Evolutionary conservation across 345 rosid genomes (phyloP), one percentile per base, ranked within the genome.

Genomic region (Aquilaria sinensis): DNA sequence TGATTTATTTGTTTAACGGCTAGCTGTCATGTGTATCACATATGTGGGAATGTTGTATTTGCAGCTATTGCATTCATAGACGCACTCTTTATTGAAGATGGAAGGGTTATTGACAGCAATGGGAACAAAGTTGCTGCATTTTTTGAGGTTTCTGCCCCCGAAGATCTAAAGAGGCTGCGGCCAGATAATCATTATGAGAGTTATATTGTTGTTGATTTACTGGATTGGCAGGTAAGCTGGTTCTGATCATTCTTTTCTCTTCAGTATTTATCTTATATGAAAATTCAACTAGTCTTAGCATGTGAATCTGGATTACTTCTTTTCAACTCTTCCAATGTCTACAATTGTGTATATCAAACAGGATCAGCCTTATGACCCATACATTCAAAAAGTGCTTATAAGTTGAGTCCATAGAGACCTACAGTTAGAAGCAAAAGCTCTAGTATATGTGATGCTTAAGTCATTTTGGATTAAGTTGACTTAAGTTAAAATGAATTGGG

Each of bases 201-300:
- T 23, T 77, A 81, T 74, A 16, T 89, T 68, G 84, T 85, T 57
- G 69, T 89, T 64, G 76, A 89, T 73, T 61, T 89, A 59, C 67
- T 71, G 64, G 91, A 87, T 71, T 85, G 96, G 96, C 93, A 87
- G 96, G 98, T 89, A 69, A 31, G 59, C 9, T 5, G 57, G 34
- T 37, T 41, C 31, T 34, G n/a, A 46, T 12, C 8, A 2, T 53
- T 14, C 29, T 53, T 53, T 53, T 53, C 16, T 14, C 4, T 10
- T 53, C 10, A 14, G 56, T 9, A 37, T 37, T 37, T 37, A 37
- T 37, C 43, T 37, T 9, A 37, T 37, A 37, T 23, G 23, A 23
- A 23, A 23, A 23, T 23, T 23, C 23, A 23, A 23, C 23, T 23
- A 37, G 4, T 37, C 8, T 9, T 37, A 37, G 43, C 43, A 2